A percentile compares a stretch with the other conserved stretches of the same genome.
phyloP scores from a whole-genome alignment of 345 rosid species.

The Salix brachista region DNA sequence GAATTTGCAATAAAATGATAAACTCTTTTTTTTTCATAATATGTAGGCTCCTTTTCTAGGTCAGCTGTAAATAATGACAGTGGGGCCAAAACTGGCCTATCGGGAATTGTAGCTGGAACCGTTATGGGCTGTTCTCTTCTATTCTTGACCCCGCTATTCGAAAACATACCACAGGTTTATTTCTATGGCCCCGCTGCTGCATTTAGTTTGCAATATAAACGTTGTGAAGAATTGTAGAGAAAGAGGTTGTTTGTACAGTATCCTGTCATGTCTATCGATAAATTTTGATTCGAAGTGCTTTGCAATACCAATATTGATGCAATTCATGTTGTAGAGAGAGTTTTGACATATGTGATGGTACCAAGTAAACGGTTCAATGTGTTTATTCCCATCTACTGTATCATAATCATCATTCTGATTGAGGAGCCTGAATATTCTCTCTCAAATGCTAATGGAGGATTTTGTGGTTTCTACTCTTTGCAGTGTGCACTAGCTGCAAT shows the following conservation, averaged over 20 bases:
- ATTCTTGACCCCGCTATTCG: conserved; percentile 78
- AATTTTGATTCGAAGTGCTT: background rate
- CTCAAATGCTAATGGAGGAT: conserved; percentile 22
- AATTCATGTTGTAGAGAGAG: background rate
- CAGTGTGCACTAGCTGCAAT: conserved; percentile 99
- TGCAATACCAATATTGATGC: background rate
- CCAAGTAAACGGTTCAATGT: background rate
- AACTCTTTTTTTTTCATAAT: conserved; percentile 14
- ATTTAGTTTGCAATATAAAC: conserved; percentile 7
- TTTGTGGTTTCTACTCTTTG: conserved; percentile 22
- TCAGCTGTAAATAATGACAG: conserved; percentile 97
- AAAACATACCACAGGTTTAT: conserved; percentile 85
- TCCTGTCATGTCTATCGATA: background rate
- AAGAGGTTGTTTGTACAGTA: background rate
- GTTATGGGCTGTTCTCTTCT: conserved; percentile 82
- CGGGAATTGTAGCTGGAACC: conserved; percentile 76
- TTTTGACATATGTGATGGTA: background rate
- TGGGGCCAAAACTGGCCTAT: conserved; percentile 88
- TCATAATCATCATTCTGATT: background rate
- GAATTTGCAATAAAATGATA: background rate
- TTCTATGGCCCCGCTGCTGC: conserved; percentile 6
- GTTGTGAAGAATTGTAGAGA: background rate
- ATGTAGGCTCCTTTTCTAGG: conserved; percentile 92
- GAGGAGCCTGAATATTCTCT: background rate
- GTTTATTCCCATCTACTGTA: background rate